Evolutionary conservation across 2,329 filamentous ascomycete genomes (phyloP), one percentile per base, ranked within the genome.

Genomic region (Raffaelea deltoideospora): DNA sequence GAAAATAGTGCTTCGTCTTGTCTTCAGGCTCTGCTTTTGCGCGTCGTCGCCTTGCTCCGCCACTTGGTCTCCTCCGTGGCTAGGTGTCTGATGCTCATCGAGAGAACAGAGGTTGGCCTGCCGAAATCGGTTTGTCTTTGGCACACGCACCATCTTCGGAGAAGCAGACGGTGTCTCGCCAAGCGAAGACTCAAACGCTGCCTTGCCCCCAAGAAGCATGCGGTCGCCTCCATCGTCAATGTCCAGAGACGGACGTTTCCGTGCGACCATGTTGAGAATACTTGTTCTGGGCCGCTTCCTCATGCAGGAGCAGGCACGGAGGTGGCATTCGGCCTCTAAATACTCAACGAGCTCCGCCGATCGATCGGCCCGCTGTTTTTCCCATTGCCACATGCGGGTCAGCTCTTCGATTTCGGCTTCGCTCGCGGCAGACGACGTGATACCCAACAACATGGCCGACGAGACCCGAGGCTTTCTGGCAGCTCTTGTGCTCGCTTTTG

Each of bases 311-410:
- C 79, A 84, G 54, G 69, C 74, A 33, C 69, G 66, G 44, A 86
- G 67, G 34, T 73, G 66, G 52, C 79, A 85, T 53, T 88, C 81
- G 37, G 79, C 69, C 50, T 82, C 72, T 51, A 87, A 63, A 54
- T 84, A 87, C 23, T 86, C 78, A 33, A 85, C 65, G 49, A 80
- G 72, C 41, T 85, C 80, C 43, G 79, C 65, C 0, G 80, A 78
- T 8, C 78, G 69, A 43, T 79, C 67, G 10, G 79, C 76, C 37
- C 77, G 65, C 50, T 72, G 68, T 58, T 69, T 60, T 54, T 58
- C 70, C 67, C 69, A 75, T 39, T 66, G 59, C 49, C 69, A 61
- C 37, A 69, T 56, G 6, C 57, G 57, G 1, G 58, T 60, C 29
- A 75, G 55, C 46, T 74, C 67, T 31, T 75, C 69, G 24, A 75